A percentile compares a stretch with the other conserved stretches of the same genome.
Evolutionary conservation across 495 filamentous ascomycete genomes (phyloP).

Genomic region (Staphylotrichum tortipilum): DNA sequence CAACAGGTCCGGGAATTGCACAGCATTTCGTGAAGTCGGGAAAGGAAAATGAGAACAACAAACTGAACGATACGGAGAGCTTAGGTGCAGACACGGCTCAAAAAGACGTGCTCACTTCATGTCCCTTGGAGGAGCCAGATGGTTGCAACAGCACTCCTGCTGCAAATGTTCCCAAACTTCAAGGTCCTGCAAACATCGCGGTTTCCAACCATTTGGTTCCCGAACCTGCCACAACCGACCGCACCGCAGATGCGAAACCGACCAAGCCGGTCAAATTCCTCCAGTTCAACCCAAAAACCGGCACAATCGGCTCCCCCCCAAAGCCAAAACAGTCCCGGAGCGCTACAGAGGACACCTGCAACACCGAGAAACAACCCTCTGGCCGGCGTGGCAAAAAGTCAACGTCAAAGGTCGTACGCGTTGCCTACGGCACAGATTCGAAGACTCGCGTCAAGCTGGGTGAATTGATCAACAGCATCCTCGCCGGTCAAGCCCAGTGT

Average conservation of each 20-base stretch:
- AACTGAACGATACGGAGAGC: background rate
- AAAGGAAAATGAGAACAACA: background rate
- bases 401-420: constrained; percentile 18
- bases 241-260: background rate
- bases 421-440: constrained; percentile 29
- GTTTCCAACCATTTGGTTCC: background rate
- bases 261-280: constrained; percentile 39
- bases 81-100: background rate
- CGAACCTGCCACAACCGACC: background rate
- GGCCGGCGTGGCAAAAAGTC: constrained; percentile 7
- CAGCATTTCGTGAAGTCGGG: constrained; percentile 10
- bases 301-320: constrained; percentile 49
- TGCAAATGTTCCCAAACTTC: too few species aligned
- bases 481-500: constrained; percentile 11
- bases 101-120: background rate
- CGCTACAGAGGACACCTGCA: background rate
- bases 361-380: background rate
- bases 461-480: constrained; percentile 26
- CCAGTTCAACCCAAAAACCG: constrained; percentile 41
- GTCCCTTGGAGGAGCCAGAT: background rate
- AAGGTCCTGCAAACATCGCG: too few species aligned
- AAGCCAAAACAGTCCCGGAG: constrained; percentile 18
- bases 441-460: constrained; percentile 28
- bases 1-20: constrained; percentile 10
- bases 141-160: too few species aligned